A percentile compares a stretch with the other conserved stretches of the same genome.
phyloP scores from a whole-genome alignment of 2,329 filamentous ascomycete genomes.

The Trichoderma hamatum region DNA sequence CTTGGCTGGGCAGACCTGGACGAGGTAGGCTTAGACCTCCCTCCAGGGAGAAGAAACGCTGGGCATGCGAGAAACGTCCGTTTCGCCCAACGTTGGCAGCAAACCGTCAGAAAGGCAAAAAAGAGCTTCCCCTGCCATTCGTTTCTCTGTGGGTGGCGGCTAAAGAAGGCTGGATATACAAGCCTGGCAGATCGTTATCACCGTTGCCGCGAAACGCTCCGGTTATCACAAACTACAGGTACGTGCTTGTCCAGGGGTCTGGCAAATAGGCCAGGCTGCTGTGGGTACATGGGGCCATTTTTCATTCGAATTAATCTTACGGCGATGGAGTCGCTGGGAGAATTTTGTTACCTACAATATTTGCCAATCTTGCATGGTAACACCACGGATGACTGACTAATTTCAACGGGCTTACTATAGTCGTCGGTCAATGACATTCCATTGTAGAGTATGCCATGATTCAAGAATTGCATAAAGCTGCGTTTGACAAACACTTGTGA shows the following conservation, averaged over 20 bases:
- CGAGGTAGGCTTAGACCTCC: neutral
- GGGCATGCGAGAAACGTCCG: neutral
- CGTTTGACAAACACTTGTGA: neutral
- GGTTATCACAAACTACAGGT: slow-evolving; percentile 1
- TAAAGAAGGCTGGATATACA: neutral
- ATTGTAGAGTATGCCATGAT: neutral
- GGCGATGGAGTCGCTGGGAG: neutral
- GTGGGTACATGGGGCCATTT: neutral
- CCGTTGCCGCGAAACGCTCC: neutral
- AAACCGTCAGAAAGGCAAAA: neutral
- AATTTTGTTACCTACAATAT: neutral
- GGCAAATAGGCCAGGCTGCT: neutral
- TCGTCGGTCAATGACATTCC: neutral
- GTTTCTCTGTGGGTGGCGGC: neutral
- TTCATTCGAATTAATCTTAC: neutral
- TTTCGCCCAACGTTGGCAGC: neutral
- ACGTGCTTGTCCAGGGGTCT: neutral
- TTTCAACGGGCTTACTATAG: neutral
- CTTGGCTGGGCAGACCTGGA: neutral
- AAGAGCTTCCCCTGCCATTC: neutral
- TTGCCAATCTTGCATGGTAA: neutral
- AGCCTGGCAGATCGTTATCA: neutral
- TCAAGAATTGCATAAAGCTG: no score
- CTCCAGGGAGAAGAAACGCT: neutral
- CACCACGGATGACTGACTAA: neutral